Conservation (phyloP, 441 rosid species). For the Pelargonium australe region DNA sequence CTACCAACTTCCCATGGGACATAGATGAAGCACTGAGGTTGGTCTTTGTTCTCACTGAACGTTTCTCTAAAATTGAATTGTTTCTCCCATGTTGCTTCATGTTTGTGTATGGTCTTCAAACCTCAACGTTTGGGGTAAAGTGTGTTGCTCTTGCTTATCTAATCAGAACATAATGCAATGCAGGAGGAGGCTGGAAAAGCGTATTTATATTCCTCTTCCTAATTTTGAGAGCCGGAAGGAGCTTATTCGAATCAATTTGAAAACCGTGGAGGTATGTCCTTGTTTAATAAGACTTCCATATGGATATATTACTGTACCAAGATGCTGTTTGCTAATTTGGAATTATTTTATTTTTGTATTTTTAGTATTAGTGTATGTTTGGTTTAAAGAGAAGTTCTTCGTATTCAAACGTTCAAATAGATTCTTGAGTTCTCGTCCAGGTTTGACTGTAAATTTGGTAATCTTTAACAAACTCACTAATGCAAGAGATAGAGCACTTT, state of each 20-base stretch:
- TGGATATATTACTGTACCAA: background rate
- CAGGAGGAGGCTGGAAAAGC: conserved; percentile 98
- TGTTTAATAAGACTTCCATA: background rate
- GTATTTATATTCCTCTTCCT: conserved; percentile 96
- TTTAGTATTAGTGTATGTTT: background rate
- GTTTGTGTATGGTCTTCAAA: too few species aligned
- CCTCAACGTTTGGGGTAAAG: background rate
- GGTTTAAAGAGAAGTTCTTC: background rate
- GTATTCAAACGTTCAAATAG: background rate
- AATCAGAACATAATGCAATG: conserved; percentile 24
- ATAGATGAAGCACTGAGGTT: conserved; percentile 97
- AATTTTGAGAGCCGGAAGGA: conserved; percentile 93
- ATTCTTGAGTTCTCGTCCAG: background rate
- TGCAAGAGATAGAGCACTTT: too few species aligned
- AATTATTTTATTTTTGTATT: background rate
- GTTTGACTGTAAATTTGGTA: background rate
- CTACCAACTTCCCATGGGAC: conserved; percentile 99
- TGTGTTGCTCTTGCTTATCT: conserved; percentile 6
- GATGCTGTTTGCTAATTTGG: background rate
- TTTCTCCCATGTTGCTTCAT: conserved; percentile 1
- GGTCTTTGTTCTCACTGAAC: conserved; percentile 1
- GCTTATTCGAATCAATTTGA: conserved; percentile 88
- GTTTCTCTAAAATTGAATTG: background rate
- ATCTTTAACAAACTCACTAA: background rate
- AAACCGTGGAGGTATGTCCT: conserved; percentile 81